Evolutionary conservation across 108 stramenopile genomes (phyloP).

Genomic region (Skeletonema menzelii): DNA sequence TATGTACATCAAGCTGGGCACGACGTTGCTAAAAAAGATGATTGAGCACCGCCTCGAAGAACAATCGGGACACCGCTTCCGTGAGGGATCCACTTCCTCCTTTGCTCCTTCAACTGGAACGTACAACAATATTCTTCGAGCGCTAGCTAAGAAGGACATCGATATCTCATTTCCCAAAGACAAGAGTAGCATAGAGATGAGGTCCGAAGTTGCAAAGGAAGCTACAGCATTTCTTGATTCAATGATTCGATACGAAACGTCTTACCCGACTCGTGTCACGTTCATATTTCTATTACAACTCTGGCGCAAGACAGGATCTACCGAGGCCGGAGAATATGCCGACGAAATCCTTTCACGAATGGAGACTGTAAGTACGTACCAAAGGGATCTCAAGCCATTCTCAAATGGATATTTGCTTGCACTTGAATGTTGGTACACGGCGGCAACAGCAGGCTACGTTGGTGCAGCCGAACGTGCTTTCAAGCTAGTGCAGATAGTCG

Average conservation of each 20-base stretch:
- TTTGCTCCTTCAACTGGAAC: slow-evolving; percentile 39
- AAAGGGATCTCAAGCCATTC: slow-evolving; percentile 17
- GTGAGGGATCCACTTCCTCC: neutral
- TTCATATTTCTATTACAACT: slow-evolving; percentile 39
- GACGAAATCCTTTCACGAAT: slow-evolving; percentile 48
- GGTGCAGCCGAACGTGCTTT: slow-evolving; percentile 44
- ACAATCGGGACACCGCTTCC: neutral
- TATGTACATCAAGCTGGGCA: slow-evolving; percentile 13
- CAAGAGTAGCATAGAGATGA: neutral
- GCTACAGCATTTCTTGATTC: slow-evolving; percentile 25
- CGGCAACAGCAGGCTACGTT: slow-evolving; percentile 27
- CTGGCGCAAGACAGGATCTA: slow-evolving; percentile 31
- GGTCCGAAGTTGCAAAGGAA: slow-evolving; percentile 18
- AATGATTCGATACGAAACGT: slow-evolving; percentile 42
- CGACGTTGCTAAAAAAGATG: slow-evolving; percentile 28
- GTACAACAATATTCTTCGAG: slow-evolving; percentile 36
- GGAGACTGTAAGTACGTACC: slow-evolving; percentile 31
- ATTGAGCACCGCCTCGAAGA: slow-evolving; percentile 11
- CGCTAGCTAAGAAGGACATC: slow-evolving; percentile 11
- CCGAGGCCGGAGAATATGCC: slow-evolving; percentile 43
- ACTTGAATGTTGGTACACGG: slow-evolving; percentile 35
- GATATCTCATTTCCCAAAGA: neutral
- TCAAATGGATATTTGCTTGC: slow-evolving; percentile 26
- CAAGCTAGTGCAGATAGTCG: slow-evolving; percentile 21
- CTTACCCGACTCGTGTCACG: slow-evolving; percentile 23